phyloP scores from a whole-genome alignment of 192 early-diverging fungal genomes.

The Backusella sp. region DNA sequence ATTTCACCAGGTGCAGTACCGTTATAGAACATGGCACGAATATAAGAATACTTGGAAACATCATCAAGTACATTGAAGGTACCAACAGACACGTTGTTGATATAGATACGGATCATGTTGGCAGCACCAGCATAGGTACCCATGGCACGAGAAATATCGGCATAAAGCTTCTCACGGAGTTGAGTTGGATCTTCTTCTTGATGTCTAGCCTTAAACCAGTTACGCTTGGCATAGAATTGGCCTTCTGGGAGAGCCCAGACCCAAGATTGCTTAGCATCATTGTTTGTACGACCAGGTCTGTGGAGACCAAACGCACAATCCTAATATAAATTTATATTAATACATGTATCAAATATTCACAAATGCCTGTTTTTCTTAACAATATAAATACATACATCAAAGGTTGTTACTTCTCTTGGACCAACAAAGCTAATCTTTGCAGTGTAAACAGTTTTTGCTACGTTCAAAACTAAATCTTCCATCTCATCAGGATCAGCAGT shows the following conservation, averaged over 20 bases:
- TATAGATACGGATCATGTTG: conserved; percentile 44
- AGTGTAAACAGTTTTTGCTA: background rate
- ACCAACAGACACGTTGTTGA: conserved; percentile 41
- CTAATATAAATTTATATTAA: conserved; percentile 13
- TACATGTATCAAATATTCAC: background rate
- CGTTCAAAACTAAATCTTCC: conserved; percentile 23
- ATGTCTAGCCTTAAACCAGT: conserved; percentile 46
- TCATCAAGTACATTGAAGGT: conserved; percentile 52
- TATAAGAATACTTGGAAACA: conserved; percentile 41
- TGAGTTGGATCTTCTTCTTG: conserved; percentile 52
- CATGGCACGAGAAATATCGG: conserved; percentile 40
- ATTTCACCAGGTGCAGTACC: conserved; percentile 27
- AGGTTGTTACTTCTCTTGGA: conserved; percentile 33
- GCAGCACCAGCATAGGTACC: conserved; percentile 44
- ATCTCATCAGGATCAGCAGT: conserved; percentile 29
- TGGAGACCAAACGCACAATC: conserved; percentile 46
- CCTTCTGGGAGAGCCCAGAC: conserved; percentile 32
- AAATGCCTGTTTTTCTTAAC: background rate
- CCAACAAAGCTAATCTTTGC: conserved; percentile 40
- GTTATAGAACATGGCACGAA: conserved; percentile 41
- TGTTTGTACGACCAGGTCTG: conserved; percentile 45
- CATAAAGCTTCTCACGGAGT: conserved; percentile 50
- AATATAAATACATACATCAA: conserved; percentile 24
- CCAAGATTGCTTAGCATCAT: conserved; percentile 53
- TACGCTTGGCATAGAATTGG: conserved; percentile 31